Base-by-base conservation (phyloP, 495 filamentous ascomycete genomes). In the Entonaema liquescens region DNA sequence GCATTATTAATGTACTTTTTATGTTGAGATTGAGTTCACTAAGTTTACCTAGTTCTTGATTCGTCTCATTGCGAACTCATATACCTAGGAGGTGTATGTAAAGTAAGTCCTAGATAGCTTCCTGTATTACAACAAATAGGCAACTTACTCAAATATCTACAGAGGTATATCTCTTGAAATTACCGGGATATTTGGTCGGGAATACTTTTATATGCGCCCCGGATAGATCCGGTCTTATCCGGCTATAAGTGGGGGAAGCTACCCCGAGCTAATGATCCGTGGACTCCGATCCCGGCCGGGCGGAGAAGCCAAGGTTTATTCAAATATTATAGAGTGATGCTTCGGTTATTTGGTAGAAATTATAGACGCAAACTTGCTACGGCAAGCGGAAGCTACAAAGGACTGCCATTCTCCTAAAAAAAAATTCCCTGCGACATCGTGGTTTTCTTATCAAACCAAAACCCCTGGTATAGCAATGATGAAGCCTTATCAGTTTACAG, bases 401-500 rank as follows among this genome's bases (percentile, higher is more conserved):
- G 23, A 7, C 6, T 5, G 1, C 49, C 25, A 12, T 4, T 13
- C 0, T 17, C 23, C 13, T 25, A 52, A 52, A 3, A 11, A 11
- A 29, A 29, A 53, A 7, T 26, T 12, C 4, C 25, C 6, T 5
- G 29, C 23, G 25, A n/a, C 23, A 29, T 53, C 49, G 25, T 26
- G 23, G 11, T 28, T 29, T 5, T 13, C 13, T 12, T 13, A 5
- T 3, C 15, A 8, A 29, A 28, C 3, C 5, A 49, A 21, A 49
- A 21, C n/a, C 49, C 2, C 11, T 29, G 12, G 5, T 19, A 15
- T 8, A 29, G 13, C 12, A 13, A 29, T 28, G 63, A 77, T 77
- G 68, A 76, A 80, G 59, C 74, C 69, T 7, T 81, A 79, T 50
- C 75, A 73, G 36, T 74, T 84, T 4, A 82, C 78, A 1, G 83